These are phyloP conservation scores for Tuber brumale DNA, from an alignment of 495 filamentous ascomycete genomes.

Conservation along the genomic window DNA sequence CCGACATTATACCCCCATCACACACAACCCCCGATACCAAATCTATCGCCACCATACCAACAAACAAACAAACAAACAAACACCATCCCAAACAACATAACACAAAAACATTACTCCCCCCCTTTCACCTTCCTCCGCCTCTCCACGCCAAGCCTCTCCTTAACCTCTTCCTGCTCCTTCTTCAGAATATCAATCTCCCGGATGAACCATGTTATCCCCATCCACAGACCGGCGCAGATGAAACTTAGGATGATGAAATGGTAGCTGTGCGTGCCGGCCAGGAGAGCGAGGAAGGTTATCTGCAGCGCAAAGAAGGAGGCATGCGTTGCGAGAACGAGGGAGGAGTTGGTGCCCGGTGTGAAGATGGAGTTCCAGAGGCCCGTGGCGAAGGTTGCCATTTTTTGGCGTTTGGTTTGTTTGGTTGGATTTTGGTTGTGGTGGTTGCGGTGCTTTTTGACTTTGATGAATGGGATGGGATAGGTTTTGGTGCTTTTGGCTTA, in stretches of 20 bases:
- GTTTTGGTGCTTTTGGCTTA: not conserved
- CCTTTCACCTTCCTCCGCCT: conserved; percentile 43
- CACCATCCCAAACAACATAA: not conserved
- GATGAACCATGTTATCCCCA: conserved; percentile 94
- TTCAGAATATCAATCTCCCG: conserved; percentile 64
- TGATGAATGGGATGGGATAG: not conserved
- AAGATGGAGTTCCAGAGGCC: conserved; percentile 89
- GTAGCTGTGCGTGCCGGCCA: conserved; percentile 74
- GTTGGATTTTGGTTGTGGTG: not conserved
- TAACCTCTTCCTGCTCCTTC: conserved; percentile 56
- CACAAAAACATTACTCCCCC: conserved; percentile 41
- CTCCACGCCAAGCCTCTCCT: conserved; percentile 48
- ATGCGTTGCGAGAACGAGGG: conserved; percentile 85
- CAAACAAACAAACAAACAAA: too few species aligned
- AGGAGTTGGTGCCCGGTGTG: conserved; percentile 78
- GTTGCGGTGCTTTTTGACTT: not conserved
- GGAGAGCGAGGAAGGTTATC: conserved; percentile 63
- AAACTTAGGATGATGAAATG: conserved; percentile 79
- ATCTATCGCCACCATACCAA: not conserved
- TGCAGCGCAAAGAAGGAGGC: conserved; percentile 80
- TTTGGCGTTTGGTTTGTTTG: not conserved
- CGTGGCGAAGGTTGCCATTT: conserved; percentile 73
- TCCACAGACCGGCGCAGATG: conserved; percentile 78
- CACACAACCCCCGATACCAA: too few species aligned
- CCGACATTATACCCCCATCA: too few species aligned